Evolutionary conservation across 2,329 filamentous ascomycete genomes (phyloP).

Genomic region (Colletotrichum sidae): DNA sequence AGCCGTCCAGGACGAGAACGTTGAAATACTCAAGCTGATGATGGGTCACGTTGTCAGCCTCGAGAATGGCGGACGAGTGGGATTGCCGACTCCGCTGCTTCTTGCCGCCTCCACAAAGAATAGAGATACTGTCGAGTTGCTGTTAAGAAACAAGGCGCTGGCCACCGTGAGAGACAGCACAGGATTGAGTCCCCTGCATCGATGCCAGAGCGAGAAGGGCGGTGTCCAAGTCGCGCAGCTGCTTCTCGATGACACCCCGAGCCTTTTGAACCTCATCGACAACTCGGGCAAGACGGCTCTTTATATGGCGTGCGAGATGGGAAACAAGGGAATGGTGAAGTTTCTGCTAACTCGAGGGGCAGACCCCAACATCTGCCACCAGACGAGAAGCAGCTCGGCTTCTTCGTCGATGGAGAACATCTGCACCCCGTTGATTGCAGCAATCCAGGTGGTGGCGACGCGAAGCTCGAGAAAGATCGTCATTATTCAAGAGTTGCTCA

Average conservation of each 20-base stretch:
- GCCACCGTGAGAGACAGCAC: slow-evolving; percentile 42
- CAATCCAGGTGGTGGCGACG: slow-evolving; percentile 42
- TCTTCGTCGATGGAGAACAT: slow-evolving; percentile 19
- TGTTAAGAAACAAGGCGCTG: slow-evolving; percentile 42
- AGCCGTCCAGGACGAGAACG: slow-evolving; percentile 41
- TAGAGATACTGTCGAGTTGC: slow-evolving; percentile 41
- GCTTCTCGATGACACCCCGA: slow-evolving; percentile 39
- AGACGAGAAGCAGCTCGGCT: slow-evolving; percentile 10
- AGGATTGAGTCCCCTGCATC: slow-evolving; percentile 42
- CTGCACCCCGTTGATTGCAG: slow-evolving; percentile 42
- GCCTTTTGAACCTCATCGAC: slow-evolving; percentile 40
- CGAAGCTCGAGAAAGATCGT: slow-evolving; percentile 40
- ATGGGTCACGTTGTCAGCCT: slow-evolving; percentile 39
- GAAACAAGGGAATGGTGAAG: slow-evolving; percentile 44
- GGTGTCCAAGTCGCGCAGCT: slow-evolving; percentile 42
- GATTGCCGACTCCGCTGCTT: slow-evolving; percentile 43
- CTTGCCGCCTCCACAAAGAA: slow-evolving; percentile 46
- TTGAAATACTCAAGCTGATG: slow-evolving; percentile 43
- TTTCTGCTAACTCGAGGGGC: slow-evolving; percentile 40
- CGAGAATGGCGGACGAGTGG: slow-evolving; percentile 39
- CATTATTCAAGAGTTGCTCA: slow-evolving; percentile 41
- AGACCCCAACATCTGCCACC: slow-evolving; percentile 41
- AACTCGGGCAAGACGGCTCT: slow-evolving; percentile 44
- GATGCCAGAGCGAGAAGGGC: slow-evolving; percentile 41
- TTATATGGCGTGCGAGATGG: slow-evolving; percentile 45